Conservation (phyloP, 2,329 filamentous ascomycete species). For the Claviceps digitariae region DNA sequence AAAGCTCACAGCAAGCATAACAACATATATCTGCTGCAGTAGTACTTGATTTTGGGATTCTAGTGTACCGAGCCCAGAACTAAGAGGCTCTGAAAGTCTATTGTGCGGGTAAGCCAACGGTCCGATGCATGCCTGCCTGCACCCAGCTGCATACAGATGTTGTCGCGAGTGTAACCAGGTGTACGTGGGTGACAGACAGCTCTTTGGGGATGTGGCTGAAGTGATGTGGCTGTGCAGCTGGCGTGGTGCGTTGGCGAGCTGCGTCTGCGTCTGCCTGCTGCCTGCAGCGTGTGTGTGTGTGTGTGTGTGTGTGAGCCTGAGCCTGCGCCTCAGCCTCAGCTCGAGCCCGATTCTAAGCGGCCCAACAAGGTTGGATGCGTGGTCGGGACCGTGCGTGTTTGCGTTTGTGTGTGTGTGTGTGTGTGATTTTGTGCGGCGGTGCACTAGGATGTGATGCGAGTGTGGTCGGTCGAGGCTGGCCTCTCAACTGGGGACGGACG, state of each 20-base stretch:
- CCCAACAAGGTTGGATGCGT: neutral
- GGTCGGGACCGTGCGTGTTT: neutral
- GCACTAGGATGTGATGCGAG: neutral
- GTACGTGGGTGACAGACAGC: neutral
- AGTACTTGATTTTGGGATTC: neutral
- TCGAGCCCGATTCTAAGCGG: neutral
- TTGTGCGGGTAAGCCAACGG: neutral
- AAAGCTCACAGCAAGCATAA: neutral
- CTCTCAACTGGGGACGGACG: slow-evolving; percentile 10
- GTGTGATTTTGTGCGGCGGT: neutral
- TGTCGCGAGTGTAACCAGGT: neutral
- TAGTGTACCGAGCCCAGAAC: neutral
- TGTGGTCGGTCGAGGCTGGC: slow-evolving; percentile 1
- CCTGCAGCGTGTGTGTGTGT: no score
- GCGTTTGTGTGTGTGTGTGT: neutral
- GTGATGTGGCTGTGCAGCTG: slow-evolving; percentile 1
- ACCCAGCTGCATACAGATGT: neutral
- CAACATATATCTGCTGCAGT: neutral
- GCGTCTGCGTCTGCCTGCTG: no score
- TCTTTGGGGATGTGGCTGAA: neutral
- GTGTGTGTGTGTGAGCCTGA: neutral
- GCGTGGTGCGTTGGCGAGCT: neutral
- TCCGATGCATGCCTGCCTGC: neutral
- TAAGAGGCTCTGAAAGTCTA: neutral
- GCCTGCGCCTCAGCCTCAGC: neutral